These are phyloP conservation scores for Neobulgaria alba DNA, from an alignment of 2,329 filamentous ascomycete genomes.

Conservation along the genomic window DNA sequence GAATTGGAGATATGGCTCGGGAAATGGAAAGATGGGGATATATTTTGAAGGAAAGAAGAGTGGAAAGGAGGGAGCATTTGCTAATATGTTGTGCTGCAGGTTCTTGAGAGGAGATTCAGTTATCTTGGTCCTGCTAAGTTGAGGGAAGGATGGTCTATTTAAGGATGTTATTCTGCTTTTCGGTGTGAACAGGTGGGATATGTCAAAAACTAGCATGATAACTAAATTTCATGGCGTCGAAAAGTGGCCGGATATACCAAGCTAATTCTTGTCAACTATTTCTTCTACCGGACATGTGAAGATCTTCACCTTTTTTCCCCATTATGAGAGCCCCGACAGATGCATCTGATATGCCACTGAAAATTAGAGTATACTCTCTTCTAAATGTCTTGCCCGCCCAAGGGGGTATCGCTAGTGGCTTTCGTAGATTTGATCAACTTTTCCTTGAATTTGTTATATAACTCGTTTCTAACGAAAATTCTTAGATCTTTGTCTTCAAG, in stretches of 20 bases:
- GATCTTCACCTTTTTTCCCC: not conserved
- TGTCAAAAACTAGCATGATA: slow-evolving; percentile 14
- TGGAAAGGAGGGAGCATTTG: slow-evolving; percentile 1
- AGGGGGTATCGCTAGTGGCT: too few relatives aligned
- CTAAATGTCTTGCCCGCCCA: too few relatives aligned
- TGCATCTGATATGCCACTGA: not conserved
- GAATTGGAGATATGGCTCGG: not conserved
- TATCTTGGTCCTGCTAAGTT: slow-evolving; percentile 30
- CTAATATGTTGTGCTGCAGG: slow-evolving; percentile 17
- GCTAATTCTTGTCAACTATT: not conserved
- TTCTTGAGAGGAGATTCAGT: slow-evolving; percentile 32
- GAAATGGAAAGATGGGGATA: slow-evolving; percentile 3
- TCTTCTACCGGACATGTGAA: not conserved
- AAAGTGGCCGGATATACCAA: slow-evolving; percentile 18
- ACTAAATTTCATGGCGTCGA: slow-evolving; percentile 23
- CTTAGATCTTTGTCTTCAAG: too few relatives aligned
- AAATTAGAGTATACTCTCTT: not conserved
- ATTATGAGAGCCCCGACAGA: not conserved
- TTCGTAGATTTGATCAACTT: too few relatives aligned
- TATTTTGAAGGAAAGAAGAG: not conserved
- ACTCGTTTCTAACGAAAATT: too few relatives aligned
- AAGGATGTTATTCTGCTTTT: slow-evolving; percentile 11
- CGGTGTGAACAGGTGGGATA: slow-evolving; percentile 6
- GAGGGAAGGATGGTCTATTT: too few relatives aligned
- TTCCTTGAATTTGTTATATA: too few relatives aligned